phyloP scores from a whole-genome alignment of 2,329 filamentous ascomycete genomes.

The Teratosphaeria epicoccoides region DNA sequence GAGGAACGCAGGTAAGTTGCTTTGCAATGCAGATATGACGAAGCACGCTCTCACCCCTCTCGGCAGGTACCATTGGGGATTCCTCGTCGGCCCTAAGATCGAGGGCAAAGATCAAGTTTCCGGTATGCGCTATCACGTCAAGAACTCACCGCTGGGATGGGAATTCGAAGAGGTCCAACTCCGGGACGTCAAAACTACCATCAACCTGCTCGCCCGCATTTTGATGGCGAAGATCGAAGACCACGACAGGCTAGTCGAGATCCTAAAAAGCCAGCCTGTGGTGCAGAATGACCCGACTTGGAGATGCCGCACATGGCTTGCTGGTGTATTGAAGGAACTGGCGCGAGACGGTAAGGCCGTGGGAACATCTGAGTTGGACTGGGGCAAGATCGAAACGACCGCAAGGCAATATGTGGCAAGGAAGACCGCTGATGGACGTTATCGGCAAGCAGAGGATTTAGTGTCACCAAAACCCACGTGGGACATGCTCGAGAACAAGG shows the following conservation, averaged over 20 bases:
- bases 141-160: constrained; percentile 2
- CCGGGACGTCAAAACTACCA: not conserved
- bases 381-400: constrained; percentile 27
- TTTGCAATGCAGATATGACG: not conserved
- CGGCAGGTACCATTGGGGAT: constrained; percentile 5
- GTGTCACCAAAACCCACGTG: constrained; percentile 20
- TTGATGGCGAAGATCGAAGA: constrained; percentile 32
- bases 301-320: constrained; percentile 34
- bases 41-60: not conserved
- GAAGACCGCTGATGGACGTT: constrained; percentile 19
- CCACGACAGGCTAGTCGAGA: constrained; percentile 22
- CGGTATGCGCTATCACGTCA: constrained; percentile 3
- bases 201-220: constrained; percentile 25
- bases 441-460: constrained; percentile 7
- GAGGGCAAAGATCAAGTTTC: not conserved
- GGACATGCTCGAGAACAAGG: constrained; percentile 8
- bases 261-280: constrained; percentile 26
- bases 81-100: constrained; percentile 3
- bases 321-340: constrained; percentile 26
- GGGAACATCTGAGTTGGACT: constrained; percentile 30
- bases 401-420: constrained; percentile 29
- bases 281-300: constrained; percentile 28
- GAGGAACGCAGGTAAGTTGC: constrained; percentile 17
- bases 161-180: not conserved
- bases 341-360: constrained; percentile 28